Evolutionary conservation across 2,329 filamentous ascomycete species (phyloP).

Genomic region (Penicillium palitans): DNA sequence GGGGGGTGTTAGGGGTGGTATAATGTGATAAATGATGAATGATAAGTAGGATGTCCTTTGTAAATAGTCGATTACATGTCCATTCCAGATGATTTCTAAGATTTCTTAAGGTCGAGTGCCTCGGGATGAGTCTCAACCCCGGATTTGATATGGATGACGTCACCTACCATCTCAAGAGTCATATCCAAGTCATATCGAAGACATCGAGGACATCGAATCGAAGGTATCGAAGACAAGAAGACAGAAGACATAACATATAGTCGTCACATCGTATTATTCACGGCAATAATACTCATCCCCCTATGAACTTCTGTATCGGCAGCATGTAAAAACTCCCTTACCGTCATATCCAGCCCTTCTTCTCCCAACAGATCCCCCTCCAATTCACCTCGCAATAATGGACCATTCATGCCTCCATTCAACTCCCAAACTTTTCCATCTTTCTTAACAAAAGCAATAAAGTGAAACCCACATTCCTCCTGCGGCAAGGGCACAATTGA

Average conservation of each 20-base stretch:
- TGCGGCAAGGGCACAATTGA: conserved; percentile 19
- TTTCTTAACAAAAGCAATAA: conserved; percentile 24
- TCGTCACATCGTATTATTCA: conserved; percentile 2
- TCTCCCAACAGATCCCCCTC: conserved; percentile 21
- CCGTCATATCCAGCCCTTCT: conserved; percentile 20
- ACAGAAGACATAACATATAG: not conserved
- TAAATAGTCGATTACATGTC: not conserved
- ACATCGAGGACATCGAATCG: too few species aligned
- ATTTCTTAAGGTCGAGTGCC: too few species aligned
- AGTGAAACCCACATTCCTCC: conserved; percentile 25
- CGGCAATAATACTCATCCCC: conserved; percentile 25
- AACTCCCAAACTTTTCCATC: conserved; percentile 24
- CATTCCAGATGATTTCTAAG: too few species aligned
- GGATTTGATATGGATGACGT: not conserved
- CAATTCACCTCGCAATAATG: conserved; percentile 41
- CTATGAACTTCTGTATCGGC: conserved; percentile 15
- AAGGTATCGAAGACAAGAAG: not conserved
- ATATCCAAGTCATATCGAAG: not conserved
- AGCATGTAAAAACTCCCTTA: conserved; percentile 17
- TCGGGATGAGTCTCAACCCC: conserved; percentile 1
- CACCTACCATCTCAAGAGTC: too few species aligned
- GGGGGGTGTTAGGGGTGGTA: not conserved
- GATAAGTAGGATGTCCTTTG: not conserved
- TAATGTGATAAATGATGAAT: not conserved
- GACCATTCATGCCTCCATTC: conserved; percentile 25